Percentiles rank a stretch among this genome's conserved stretches.
These are phyloP conservation scores for Diaporthe australafricana DNA, from an alignment of 2,329 filamentous ascomycete genomes.

Conservation along the genomic window DNA sequence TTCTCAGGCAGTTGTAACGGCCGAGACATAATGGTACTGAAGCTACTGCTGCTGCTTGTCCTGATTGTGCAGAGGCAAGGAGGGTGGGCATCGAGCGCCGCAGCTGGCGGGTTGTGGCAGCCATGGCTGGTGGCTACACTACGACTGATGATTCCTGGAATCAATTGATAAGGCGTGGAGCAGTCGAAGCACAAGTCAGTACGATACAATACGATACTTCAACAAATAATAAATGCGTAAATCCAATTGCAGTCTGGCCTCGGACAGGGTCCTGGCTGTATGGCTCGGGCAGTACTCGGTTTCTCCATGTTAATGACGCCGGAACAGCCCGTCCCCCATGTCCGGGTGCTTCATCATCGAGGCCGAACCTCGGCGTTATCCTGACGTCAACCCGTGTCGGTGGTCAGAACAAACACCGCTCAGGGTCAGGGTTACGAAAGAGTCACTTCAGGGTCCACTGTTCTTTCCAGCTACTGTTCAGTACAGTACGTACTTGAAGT, in stretches of 20 bases:
- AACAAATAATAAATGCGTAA: slow-evolving; percentile 2
- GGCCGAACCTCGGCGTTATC: slow-evolving; percentile 20
- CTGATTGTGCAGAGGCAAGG: neutral
- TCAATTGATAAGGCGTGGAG: neutral
- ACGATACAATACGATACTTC: neutral
- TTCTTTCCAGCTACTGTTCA: too few species aligned
- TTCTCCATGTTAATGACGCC: slow-evolving; percentile 15
- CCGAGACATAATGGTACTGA: slow-evolving; percentile 10
- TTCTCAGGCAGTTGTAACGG: slow-evolving; percentile 4
- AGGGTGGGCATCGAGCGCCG: slow-evolving; percentile 33
- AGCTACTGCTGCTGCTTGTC: neutral
- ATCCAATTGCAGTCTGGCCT: neutral
- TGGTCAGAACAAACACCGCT: slow-evolving; percentile 8
- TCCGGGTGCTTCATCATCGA: neutral
- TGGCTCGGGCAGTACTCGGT: neutral
- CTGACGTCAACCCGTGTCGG: slow-evolving; percentile 24
- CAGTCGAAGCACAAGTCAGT: too few species aligned
- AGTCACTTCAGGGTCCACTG: neutral
- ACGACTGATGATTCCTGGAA: neutral
- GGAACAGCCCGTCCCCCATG: slow-evolving; percentile 9
- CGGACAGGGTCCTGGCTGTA: slow-evolving; percentile 19
- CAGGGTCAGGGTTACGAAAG: neutral
- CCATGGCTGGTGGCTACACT: slow-evolving; percentile 30
- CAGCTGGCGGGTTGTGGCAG: slow-evolving; percentile 31
- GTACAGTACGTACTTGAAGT: too few species aligned